Evolutionary conservation across 2,329 filamentous ascomycete genomes (phyloP).

Genomic region (Arthrobotrys sinensis): DNA sequence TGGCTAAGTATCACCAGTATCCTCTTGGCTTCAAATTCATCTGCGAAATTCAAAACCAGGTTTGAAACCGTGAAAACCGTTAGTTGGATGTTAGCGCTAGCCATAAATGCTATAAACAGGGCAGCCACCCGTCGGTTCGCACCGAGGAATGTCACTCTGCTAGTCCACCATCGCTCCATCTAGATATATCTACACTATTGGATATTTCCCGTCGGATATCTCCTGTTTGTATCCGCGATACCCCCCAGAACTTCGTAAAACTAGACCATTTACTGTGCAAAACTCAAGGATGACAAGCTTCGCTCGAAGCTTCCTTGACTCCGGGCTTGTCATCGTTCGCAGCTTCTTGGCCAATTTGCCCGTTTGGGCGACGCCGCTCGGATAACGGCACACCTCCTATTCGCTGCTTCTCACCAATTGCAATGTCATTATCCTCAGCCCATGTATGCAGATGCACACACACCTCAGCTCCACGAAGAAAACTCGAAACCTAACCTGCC

Average conservation of each 20-base stretch:
- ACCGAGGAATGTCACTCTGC: background rate
- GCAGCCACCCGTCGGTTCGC: background rate
- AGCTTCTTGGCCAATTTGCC: conserved; percentile 13
- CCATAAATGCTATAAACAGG: background rate
- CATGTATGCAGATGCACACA: background rate
- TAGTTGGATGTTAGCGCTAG: background rate
- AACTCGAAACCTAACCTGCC: background rate
- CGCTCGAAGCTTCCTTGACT: background rate
- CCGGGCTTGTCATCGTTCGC: background rate
- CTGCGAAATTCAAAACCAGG: too few relatives aligned
- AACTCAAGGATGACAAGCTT: background rate
- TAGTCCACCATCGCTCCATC: too few relatives aligned
- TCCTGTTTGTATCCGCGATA: too few relatives aligned
- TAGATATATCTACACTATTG: too few relatives aligned
- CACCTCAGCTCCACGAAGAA: background rate
- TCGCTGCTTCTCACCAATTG: background rate
- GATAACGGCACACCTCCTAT: conserved; percentile 8
- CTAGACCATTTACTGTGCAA: too few relatives aligned
- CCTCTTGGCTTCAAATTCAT: too few relatives aligned
- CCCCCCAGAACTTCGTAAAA: too few relatives aligned
- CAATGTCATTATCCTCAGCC: background rate
- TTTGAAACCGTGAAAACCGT: too few relatives aligned
- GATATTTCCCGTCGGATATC: too few relatives aligned
- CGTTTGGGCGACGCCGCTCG: conserved; percentile 19
- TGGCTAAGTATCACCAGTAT: too few relatives aligned